Conservation (phyloP, 1,284 basidiomycete species). For the Ceratobasidium sp. region DNA sequence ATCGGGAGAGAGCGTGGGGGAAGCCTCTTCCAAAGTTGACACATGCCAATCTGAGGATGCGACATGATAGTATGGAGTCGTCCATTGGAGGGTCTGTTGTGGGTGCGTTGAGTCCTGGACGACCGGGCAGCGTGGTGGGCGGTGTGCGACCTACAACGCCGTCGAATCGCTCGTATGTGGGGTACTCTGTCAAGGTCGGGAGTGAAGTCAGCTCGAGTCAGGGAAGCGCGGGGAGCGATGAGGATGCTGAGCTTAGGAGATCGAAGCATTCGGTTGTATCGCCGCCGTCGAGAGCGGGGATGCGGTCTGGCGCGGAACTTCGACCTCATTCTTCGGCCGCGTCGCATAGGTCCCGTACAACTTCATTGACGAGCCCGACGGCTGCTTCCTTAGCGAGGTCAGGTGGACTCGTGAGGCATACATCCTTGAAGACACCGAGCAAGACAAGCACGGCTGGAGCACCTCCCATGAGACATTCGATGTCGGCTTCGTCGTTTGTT, state of each 20-base stretch:
- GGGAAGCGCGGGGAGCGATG: conserved; percentile 39
- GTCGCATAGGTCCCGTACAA: no score
- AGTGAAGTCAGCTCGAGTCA: conserved; percentile 39
- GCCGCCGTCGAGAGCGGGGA: background rate
- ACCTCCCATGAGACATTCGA: conserved; percentile 27
- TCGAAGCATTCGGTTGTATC: background rate
- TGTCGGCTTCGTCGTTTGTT: conserved; percentile 13
- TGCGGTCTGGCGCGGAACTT: conserved; percentile 5
- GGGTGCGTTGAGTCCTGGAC: conserved; percentile 24
- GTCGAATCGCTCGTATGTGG: conserved; percentile 27
- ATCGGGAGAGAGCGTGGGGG: conserved; percentile 23
- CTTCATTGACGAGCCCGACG: conserved; percentile 13
- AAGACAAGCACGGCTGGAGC: conserved; percentile 7
- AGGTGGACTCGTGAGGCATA: conserved; percentile 15
- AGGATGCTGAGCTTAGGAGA: conserved; percentile 14
- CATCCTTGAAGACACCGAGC: conserved; percentile 36
- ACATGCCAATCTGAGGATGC: conserved; percentile 35
- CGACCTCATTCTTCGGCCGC: background rate
- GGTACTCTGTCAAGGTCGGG: conserved; percentile 5
- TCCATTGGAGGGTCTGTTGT: background rate
- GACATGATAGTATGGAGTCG: conserved; percentile 35
- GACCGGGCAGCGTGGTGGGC: conserved; percentile 1
- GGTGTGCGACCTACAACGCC: conserved; percentile 29
- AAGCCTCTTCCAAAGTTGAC: conserved; percentile 29
- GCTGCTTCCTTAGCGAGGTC: conserved; percentile 14